Evolutionary conservation across 257 asterid genomes (phyloP), one percentile per base, ranked within the genome.

Genomic region (Hygrophila difformis): DNA sequence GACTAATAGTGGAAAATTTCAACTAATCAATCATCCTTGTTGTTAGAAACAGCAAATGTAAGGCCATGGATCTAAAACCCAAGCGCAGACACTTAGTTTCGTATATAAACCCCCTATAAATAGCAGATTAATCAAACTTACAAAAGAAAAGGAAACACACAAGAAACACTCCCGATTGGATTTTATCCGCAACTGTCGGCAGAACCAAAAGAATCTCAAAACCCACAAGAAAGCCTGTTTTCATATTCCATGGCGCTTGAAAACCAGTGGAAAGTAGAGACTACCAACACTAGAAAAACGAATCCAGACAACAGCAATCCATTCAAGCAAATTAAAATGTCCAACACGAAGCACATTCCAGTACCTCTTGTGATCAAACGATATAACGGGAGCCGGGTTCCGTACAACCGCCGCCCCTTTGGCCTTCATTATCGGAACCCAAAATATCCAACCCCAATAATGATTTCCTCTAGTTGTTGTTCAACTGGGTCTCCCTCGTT

Each of bases 341-440:
- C 34, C 49, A 12, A 45, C 52, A 44, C 50, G 24, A 13, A 43
- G 35, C 29, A 19, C 20, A 28, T 41, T 23, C 16, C 55, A 24
- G 40, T 61, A 88, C 94, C 97, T 77, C 71, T 84, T 84, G 64
- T 81, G 76, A 57, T 88, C 96, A 39, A 78, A 71, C 62, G 93
- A 62, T 64, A 54, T 56, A 47, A 60, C 65, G 4, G 81, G 61
- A 63, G 60, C 55, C 18, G 85, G 81, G 47, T 60, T 77, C 55
- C 71, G 71, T 61, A 63, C 81, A 37, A 59, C 76, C 40, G 56
- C 59, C 53, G 60, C 65, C 44, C 50, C 69, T 52, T 52, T 62
- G 14, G 88, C 93, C 94, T 68, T 77, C 95, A 84, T 81, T 65
- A 15, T 60, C 81, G 62, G 68, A 19, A 16, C 37, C 26, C 6